A percentile compares a stretch with the other conserved stretches of the same genome.
These are phyloP conservation scores for Nelumbo lutea DNA, from an alignment of 164 flowering plant species.

Conservation along the genomic window DNA sequence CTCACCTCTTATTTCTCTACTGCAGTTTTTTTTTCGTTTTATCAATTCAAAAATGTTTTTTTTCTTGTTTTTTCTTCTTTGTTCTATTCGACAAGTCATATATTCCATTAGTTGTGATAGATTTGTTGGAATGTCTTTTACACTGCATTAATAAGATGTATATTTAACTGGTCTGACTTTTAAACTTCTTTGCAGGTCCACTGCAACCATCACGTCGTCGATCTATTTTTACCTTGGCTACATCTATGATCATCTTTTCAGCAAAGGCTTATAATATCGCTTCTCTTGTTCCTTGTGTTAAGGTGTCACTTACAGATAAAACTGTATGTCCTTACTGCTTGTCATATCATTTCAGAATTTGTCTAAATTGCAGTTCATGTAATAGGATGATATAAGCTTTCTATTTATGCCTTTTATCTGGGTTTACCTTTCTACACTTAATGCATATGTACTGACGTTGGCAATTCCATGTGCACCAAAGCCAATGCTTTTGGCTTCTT, in stretches of 20 bases:
- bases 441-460: not conserved
- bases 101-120: not conserved
- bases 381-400: not conserved
- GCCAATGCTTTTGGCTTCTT: not conserved
- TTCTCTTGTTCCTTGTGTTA: slow-evolving; percentile 46
- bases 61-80: no score
- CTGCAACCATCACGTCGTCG: slow-evolving; percentile 82
- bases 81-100: not conserved
- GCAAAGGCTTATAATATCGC: slow-evolving; percentile 64
- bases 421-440: not conserved
- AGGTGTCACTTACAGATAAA: slow-evolving; percentile 48
- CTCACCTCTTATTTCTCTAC: no score
- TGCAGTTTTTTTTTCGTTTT: no score
- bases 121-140: not conserved
- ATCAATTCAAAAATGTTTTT: no score
- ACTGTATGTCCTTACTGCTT: slow-evolving; percentile 34
- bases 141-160: not conserved
- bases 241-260: slow-evolving; percentile 72
- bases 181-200: slow-evolving; percentile 39
- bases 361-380: not conserved
- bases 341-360: not conserved
- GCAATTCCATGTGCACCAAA: not conserved
- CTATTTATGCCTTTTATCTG: not conserved
- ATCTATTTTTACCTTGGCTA: slow-evolving; percentile 77
- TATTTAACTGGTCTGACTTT: not conserved